phyloP scores from a whole-genome alignment of 2,329 filamentous ascomycete genomes.

The Lecanosticta acicola region DNA sequence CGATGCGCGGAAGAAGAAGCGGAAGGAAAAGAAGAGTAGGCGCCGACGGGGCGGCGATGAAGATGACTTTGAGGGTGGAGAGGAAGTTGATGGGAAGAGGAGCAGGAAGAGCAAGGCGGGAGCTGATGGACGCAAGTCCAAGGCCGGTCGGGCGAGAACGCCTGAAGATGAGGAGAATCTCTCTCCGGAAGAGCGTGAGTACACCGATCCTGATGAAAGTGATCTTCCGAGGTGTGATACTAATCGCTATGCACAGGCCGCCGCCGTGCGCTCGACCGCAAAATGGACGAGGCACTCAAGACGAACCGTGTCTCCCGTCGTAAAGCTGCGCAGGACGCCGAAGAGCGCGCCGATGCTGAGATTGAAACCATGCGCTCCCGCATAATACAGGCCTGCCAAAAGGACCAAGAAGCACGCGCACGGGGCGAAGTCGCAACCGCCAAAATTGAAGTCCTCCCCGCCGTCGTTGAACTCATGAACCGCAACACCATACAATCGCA shows the following conservation, averaged over 20 bases:
- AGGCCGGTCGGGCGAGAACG: constrained; percentile 44
- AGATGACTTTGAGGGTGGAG: constrained; percentile 34
- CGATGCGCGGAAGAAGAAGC: constrained; percentile 41
- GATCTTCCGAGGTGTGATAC: constrained; percentile 12
- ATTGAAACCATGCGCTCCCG: constrained; percentile 79
- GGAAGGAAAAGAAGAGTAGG: constrained; percentile 22
- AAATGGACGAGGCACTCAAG: constrained; percentile 84
- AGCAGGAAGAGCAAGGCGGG: constrained; percentile 45
- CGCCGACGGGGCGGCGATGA: constrained; percentile 17
- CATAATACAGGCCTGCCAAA: constrained; percentile 86
- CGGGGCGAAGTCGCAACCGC: constrained; percentile 76
- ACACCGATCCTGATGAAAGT: not conserved
- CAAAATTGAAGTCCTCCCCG: constrained; percentile 88
- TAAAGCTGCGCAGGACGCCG: constrained; percentile 87
- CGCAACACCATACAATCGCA: constrained; percentile 79
- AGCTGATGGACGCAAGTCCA: constrained; percentile 45
- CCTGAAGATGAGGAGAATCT: constrained; percentile 64
- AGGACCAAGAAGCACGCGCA: constrained; percentile 76
- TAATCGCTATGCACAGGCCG: constrained; percentile 46
- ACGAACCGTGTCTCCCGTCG: constrained; percentile 69
- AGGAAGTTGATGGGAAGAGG: constrained; percentile 51
- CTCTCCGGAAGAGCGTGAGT: constrained; percentile 73
- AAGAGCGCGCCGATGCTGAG: constrained; percentile 82
- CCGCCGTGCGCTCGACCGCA: constrained; percentile 74
- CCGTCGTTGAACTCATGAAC: constrained; percentile 82